Evolutionary conservation across 495 filamentous ascomycete genomes (phyloP).

Genomic region (Pyrenula aspistea): DNA sequence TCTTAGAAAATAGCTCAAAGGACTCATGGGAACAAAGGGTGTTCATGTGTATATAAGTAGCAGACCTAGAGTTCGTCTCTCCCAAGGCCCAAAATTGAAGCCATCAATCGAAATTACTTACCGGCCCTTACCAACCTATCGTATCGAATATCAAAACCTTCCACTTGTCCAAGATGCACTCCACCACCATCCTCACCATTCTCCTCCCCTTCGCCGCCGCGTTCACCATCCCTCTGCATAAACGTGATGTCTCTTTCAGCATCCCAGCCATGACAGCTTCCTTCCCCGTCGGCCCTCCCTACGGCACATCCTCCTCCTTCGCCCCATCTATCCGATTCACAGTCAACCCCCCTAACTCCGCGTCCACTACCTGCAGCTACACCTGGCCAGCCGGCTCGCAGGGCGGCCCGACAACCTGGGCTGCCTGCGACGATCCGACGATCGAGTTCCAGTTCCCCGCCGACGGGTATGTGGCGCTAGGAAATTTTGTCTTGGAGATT

Average conservation of each 20-base stretch:
- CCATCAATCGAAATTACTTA: neutral
- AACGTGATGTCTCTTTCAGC: neutral
- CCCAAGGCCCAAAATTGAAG: neutral
- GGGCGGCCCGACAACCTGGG: neutral
- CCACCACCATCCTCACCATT: neutral
- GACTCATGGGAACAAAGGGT: constrained; percentile 10
- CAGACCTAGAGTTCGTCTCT: neutral
- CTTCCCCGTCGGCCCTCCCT: neutral
- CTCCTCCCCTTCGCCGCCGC: neutral
- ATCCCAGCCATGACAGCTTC: neutral
- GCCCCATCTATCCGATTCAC: neutral
- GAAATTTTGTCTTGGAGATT: neutral
- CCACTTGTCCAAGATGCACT: neutral
- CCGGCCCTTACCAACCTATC: neutral
- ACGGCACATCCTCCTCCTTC: neutral
- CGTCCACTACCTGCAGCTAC: neutral
- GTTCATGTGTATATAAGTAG: neutral
- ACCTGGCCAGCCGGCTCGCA: neutral
- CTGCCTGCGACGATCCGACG: neutral
- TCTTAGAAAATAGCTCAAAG: neutral
- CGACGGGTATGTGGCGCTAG: neutral
- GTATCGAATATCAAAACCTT: neutral
- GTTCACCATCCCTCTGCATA: neutral
- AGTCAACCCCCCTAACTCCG: neutral
- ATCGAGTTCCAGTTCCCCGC: neutral